phyloP scores from a whole-genome alignment of 192 early-diverging fungal species.

The Backusella parvicylindrica region DNA sequence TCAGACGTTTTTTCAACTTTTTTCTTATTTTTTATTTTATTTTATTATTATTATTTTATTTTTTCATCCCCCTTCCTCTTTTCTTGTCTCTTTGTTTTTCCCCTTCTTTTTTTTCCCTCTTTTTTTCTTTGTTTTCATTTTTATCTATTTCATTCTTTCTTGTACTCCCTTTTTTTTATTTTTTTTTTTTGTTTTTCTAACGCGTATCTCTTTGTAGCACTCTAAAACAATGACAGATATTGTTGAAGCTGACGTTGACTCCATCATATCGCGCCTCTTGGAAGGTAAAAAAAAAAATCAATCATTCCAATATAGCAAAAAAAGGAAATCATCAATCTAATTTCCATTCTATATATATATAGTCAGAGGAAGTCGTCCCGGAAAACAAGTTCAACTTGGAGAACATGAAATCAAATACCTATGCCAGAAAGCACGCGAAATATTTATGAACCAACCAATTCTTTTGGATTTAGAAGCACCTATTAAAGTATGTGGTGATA shows the following conservation, averaged over 20 bases:
- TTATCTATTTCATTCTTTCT: neutral
- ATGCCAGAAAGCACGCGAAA: conserved; percentile 91
- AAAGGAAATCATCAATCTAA: no score
- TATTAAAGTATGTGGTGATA: conserved; percentile 92
- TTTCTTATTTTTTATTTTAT: neutral
- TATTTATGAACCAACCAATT: conserved; percentile 92
- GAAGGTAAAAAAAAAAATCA: conserved; percentile 24
- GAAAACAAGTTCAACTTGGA: conserved; percentile 94
- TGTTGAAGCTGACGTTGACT: conserved; percentile 26
- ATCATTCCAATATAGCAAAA: no score
- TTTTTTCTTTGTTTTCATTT: neutral
- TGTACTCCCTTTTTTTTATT: neutral
- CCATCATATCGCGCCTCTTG: conserved; percentile 27
- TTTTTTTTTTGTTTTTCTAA: neutral
- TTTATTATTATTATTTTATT: neutral
- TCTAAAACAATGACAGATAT: conserved; percentile 15
- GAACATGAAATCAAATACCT: conserved; percentile 95
- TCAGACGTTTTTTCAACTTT: neutral
- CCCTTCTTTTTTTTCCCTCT: neutral
- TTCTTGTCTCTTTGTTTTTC: neutral
- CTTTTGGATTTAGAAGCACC: conserved; percentile 91
- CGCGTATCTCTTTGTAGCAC: neutral
- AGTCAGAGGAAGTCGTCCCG: conserved; percentile 94
- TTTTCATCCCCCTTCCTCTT: neutral
- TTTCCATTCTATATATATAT: neutral